Evolutionary conservation across 202 grass and related monocot genomes (phyloP), one percentile per base, ranked within the genome.

Genomic region (Carex arenaria): DNA sequence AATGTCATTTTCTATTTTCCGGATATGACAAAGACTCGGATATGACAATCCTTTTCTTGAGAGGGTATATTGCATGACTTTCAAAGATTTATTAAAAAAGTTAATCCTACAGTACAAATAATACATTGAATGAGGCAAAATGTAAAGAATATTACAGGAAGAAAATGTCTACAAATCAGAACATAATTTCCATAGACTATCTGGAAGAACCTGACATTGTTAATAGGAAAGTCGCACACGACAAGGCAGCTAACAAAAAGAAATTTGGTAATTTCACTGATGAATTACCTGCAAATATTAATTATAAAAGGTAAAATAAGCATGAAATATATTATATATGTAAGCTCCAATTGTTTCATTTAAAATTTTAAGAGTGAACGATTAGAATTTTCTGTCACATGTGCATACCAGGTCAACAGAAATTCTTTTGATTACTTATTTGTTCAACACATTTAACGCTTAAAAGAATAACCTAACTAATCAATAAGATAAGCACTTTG

Each of bases 251-350:
- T 22, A 82, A 12, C 15, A 87, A 36, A 75, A 67, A 13, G 13
- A 75, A 43, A 59, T 87, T 76, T 65, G 85, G 79, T 23, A 57
- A 28, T 66, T 77, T 77, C 43, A 87, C 36, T 47, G 85, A 42
- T 57, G 85, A 87, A 67, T 43, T 63, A 82, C 85, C 85, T 87
- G 85, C 59, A 83, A 77, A 83, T 65, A 77, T 28, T 87, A 75
- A 23, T 57, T 62, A 57, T 55, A 82, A 32, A 17, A 49, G 20
- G 26, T 81, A 51, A 62, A 49, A 43, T 31, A 59, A 61, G 18
- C 34, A 65, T 18, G 30, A 65, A 2, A 55, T 32, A 80, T 7
- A 10, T 9, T 14, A 3, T 23, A 18, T 65, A 3, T 23, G 17
- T 65, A 51, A 61, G 34, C 7, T 81, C 12, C 59, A 81, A 26